Conservation (phyloP, 1,284 basidiomycete genomes). For the Fomitopsis palustris region DNA sequence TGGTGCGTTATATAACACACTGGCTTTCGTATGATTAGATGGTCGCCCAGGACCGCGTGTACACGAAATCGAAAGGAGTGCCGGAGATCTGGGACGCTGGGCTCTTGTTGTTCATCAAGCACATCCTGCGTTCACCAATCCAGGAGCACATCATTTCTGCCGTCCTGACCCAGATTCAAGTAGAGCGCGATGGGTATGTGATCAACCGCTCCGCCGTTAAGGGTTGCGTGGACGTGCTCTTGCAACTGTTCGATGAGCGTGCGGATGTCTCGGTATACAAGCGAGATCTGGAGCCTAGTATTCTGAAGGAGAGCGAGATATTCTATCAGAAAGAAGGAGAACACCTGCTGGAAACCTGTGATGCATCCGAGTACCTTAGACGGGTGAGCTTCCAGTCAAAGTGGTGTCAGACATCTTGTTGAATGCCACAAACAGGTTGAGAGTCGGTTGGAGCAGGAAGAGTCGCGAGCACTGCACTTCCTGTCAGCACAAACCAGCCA, state of each 20-base stretch:
- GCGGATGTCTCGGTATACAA: constrained; percentile 73
- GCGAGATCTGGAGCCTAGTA: constrained; percentile 80
- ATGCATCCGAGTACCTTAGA: constrained; percentile 81
- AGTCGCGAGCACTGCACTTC: constrained; percentile 87
- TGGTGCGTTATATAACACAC: constrained; percentile 56
- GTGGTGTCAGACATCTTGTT: neutral
- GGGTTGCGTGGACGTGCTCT: constrained; percentile 86
- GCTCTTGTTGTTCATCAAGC: constrained; percentile 79
- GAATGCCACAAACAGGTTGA: constrained; percentile 60
- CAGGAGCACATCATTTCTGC: constrained; percentile 80
- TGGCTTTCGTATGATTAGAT: constrained; percentile 1
- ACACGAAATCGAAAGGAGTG: constrained; percentile 68
- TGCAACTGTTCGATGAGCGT: constrained; percentile 57
- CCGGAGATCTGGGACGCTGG: constrained; percentile 85
- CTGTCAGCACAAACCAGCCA: constrained; percentile 74
- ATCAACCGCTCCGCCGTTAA: constrained; percentile 92
- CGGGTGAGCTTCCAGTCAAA: constrained; percentile 50
- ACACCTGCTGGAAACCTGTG: constrained; percentile 67
- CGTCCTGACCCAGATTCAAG: constrained; percentile 83
- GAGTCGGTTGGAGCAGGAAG: constrained; percentile 80
- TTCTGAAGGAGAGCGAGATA: constrained; percentile 73
- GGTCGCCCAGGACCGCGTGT: constrained; percentile 79
- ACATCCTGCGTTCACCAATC: constrained; percentile 84
- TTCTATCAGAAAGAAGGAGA: constrained; percentile 85
- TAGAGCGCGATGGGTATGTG: constrained; percentile 88